Percentiles rank a stretch among this genome's conserved stretches.
phyloP scores from a whole-genome alignment of 2,329 filamentous ascomycete genomes.

The Chaetomium sp. region DNA sequence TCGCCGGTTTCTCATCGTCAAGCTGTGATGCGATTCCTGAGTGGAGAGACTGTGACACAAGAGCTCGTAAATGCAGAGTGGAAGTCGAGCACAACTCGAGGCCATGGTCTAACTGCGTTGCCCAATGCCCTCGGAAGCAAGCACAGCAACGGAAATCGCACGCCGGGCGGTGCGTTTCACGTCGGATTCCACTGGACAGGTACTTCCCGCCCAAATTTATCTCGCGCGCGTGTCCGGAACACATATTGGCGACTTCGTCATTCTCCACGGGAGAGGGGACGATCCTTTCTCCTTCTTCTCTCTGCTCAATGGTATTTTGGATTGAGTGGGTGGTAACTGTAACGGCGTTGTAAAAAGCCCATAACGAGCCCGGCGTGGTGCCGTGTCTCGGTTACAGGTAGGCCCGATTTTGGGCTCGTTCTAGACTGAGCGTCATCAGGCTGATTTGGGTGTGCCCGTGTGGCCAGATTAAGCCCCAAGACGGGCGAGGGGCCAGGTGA shows the following conservation, averaged over 20 bases:
- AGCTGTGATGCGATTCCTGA: background rate
- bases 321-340: conserved; percentile 3
- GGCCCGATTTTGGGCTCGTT: conserved; percentile 15
- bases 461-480: background rate
- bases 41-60: background rate
- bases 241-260: background rate
- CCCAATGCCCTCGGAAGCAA: background rate
- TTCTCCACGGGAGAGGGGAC: background rate
- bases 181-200: background rate
- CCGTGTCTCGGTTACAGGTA: background rate
- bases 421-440: conserved; percentile 10
- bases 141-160: background rate
- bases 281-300: background rate
- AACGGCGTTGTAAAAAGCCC: background rate
- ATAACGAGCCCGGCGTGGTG: conserved; percentile 7
- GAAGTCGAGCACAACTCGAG: background rate
- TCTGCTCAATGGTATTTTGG: background rate
- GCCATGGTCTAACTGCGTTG: background rate
- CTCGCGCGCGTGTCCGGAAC: background rate
- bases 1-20: background rate
- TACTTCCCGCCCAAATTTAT: background rate
- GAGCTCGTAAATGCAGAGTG: conserved; percentile 9
- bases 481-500: background rate
- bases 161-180: background rate
- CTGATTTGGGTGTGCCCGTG: conserved; percentile 8